A percentile compares a stretch with the other conserved stretches of the same genome.
phyloP scores from a whole-genome alignment of 2,329 filamentous ascomycete genomes.

The Pyrenochaeta sp. region DNA sequence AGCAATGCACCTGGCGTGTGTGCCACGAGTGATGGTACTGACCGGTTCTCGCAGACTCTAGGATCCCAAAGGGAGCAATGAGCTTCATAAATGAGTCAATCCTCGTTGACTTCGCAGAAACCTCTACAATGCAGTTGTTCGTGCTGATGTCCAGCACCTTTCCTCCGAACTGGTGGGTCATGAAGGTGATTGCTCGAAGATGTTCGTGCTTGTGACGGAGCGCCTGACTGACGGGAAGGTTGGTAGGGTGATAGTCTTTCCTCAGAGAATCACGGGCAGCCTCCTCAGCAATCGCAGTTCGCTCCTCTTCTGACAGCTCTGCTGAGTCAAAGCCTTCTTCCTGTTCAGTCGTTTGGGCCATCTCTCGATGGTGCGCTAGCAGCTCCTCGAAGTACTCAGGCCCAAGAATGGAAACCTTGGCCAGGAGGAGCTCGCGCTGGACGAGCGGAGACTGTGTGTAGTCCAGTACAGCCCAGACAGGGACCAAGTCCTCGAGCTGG shows the following conservation, averaged over 20 bases:
- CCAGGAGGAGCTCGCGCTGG: constrained; percentile 92
- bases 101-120: constrained; percentile 90
- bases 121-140: constrained; percentile 96
- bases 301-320: constrained; percentile 43
- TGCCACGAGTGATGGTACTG: constrained; percentile 34
- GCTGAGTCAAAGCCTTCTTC: constrained; percentile 33
- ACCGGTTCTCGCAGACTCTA: constrained; percentile 92
- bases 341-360: constrained; percentile 63
- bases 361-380: constrained; percentile 93
- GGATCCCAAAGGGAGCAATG: constrained; percentile 90
- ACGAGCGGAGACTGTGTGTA: constrained; percentile 93
- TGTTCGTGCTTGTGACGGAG: constrained; percentile 97
- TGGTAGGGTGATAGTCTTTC: constrained; percentile 86
- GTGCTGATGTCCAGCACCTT: constrained; percentile 98
- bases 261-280: constrained; percentile 53
- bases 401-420: constrained; percentile 95
- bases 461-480: constrained; percentile 97
- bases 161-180: constrained; percentile 96
- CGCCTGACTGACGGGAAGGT: constrained; percentile 85
- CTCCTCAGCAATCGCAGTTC: constrained; percentile 38
- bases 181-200: constrained; percentile 92
- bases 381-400: constrained; percentile 99
- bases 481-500: constrained; percentile 95
- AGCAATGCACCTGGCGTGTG: constrained; percentile 6
- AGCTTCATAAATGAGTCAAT: constrained; percentile 99